These are phyloP conservation scores for Claviceps africana DNA, from an alignment of 2,329 filamentous ascomycete species.

Conservation along the genomic window DNA sequence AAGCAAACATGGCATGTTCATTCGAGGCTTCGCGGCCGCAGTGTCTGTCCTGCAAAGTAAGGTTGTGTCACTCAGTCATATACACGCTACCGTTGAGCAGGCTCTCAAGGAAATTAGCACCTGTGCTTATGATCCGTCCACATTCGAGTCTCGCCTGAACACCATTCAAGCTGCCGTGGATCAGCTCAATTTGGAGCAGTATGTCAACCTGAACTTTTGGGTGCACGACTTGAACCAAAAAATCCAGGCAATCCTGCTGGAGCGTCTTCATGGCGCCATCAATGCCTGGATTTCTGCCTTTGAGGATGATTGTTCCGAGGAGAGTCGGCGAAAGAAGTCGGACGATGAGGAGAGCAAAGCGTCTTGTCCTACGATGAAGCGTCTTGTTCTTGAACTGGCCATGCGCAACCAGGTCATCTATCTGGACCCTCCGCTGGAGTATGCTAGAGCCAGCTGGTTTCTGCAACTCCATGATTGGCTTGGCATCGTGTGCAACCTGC, in stretches of 20 bases:
- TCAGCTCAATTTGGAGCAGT: slow-evolving; percentile 91
- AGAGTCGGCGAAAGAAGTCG: slow-evolving; percentile 37
- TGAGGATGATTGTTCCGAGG: slow-evolving; percentile 43
- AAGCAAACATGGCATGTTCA: slow-evolving; percentile 92
- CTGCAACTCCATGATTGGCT: slow-evolving; percentile 87
- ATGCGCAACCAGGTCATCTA: slow-evolving; percentile 99
- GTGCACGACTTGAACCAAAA: slow-evolving; percentile 74
- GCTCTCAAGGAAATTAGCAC: slow-evolving; percentile 69
- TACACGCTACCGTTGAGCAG: slow-evolving; percentile 69
- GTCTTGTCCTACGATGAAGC: slow-evolving; percentile 52
- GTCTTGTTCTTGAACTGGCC: slow-evolving; percentile 77
- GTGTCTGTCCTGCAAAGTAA: slow-evolving; percentile 84
- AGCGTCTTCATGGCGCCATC: slow-evolving; percentile 74
- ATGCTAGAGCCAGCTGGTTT: slow-evolving; percentile 86
- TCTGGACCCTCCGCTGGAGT: slow-evolving; percentile 84
- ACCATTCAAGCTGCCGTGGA: slow-evolving; percentile 85
- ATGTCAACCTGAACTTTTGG: slow-evolving; percentile 85
- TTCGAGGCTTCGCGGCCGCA: slow-evolving; percentile 78
- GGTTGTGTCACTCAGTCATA: slow-evolving; percentile 61
- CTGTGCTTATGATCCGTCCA: slow-evolving; percentile 67
- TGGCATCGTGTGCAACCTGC: slow-evolving; percentile 78
- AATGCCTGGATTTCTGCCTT: slow-evolving; percentile 80
- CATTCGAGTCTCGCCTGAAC: slow-evolving; percentile 69
- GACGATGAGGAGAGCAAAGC: slow-evolving; percentile 31
- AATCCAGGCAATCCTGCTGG: slow-evolving; percentile 65